Evolutionary conservation across 345 rosid species (phyloP).

Genomic region (Atalantia buxifolia): DNA sequence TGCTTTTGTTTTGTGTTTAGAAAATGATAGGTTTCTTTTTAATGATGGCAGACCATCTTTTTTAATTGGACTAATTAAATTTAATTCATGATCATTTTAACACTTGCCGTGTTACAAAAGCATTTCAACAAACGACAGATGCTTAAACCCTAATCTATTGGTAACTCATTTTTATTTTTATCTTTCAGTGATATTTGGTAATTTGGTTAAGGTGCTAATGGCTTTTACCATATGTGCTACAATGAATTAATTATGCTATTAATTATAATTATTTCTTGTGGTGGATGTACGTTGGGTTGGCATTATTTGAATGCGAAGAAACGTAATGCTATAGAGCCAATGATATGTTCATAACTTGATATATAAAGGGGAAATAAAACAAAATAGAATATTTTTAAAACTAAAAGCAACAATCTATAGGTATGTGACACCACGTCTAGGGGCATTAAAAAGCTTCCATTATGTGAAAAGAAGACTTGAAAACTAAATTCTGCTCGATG

Average conservation of each 20-base stretch:
- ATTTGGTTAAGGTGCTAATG: not conserved
- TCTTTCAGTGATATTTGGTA: constrained; percentile 13
- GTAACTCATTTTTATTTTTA: constrained; percentile 13
- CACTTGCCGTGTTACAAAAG: constrained; percentile 12
- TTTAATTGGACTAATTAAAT: constrained; percentile 10
- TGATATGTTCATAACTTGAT: not conserved
- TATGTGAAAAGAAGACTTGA: constrained; percentile 12
- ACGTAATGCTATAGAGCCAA: not conserved
- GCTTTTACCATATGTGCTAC: not conserved
- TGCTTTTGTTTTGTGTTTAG: constrained; percentile 16
- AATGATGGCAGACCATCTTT: constrained; percentile 35
- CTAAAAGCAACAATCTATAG: not conserved
- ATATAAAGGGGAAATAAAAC: not conserved
- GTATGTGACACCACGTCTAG: constrained; percentile 3
- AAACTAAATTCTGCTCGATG: not conserved
- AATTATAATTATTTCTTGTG: not conserved
- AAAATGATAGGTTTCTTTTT: constrained; percentile 27
- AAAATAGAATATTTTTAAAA: constrained; percentile 1
- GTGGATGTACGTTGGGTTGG: constrained; percentile 9
- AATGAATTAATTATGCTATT: not conserved
- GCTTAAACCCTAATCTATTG: constrained; percentile 1
- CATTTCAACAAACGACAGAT: constrained; percentile 7
- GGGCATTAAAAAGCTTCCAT: constrained; percentile 17
- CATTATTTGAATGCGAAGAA: constrained; percentile 7
- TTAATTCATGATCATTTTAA: constrained; percentile 5